Percentiles rank a stretch among this genome's conserved stretches.
These are phyloP conservation scores for Colletotrichum neosansevieriae DNA, from an alignment of 2,329 filamentous ascomycete species.

Conservation along the genomic window DNA sequence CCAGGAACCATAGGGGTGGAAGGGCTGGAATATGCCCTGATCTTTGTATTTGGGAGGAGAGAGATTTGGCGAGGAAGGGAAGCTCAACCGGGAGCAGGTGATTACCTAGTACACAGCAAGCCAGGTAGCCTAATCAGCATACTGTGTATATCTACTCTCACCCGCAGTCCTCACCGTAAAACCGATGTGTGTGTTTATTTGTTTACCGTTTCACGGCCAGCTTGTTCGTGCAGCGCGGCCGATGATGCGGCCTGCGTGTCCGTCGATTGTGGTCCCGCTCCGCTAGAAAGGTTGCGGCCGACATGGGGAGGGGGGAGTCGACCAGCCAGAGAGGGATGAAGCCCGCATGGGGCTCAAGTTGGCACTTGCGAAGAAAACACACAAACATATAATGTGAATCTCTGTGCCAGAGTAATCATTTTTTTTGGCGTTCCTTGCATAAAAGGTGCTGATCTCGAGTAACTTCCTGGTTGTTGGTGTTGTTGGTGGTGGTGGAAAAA, in stretches of 20 bases:
- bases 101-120: slow-evolving; percentile 28
- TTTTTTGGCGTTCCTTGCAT: too few relatives aligned
- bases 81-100: slow-evolving; percentile 9
- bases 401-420: too few relatives aligned
- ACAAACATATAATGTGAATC: too few relatives aligned
- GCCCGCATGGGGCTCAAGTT: too few relatives aligned
- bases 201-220: slow-evolving; percentile 31
- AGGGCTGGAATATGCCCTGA: slow-evolving; percentile 22
- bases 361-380: too few relatives aligned
- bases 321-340: neutral
- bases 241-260: slow-evolving; percentile 29
- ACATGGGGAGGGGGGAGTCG: neutral
- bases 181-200: slow-evolving; percentile 14
- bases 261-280: slow-evolving; percentile 21
- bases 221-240: slow-evolving; percentile 34
- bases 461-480: too few relatives aligned
- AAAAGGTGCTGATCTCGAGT: too few relatives aligned
- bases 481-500: too few relatives aligned
- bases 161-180: neutral
- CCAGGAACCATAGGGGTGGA: slow-evolving; percentile 36
- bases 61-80: neutral
- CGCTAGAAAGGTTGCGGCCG: neutral
- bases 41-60: slow-evolving; percentile 10
- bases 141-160: slow-evolving; percentile 30
- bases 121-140: slow-evolving; percentile 38